Evolutionary conservation across 2,329 filamentous ascomycete species (phyloP), one percentile per base, ranked within the genome.

Genomic region (Tolypocladium endophyticum): DNA sequence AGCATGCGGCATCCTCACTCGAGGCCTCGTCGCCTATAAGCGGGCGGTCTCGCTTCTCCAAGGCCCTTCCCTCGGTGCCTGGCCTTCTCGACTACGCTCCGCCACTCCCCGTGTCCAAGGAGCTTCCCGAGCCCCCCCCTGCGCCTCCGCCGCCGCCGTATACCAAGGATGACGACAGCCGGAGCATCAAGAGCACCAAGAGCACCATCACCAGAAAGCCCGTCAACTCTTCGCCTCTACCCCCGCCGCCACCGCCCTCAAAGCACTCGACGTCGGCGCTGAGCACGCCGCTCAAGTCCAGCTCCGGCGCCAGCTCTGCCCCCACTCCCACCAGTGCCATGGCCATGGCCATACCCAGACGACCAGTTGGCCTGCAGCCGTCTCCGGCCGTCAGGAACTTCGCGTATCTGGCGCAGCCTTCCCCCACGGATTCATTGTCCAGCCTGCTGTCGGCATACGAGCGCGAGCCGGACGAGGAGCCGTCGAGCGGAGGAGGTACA

Each of bases 361-460:
- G 73, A 58, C 74, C 76, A 6, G 66, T 73, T 4, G 64, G 58
- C 36, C 38, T 61, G 60, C 59, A 57, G 30, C 59, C 52, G 58
- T 56, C 56, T 3, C 61, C 52, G 59, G 55, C 55, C n/a, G 39
- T 58, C 53, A 57, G 62, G 61, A 62, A 67, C 50, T 65, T 66
- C 57, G 63, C 68, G 38, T 63, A 65, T 57, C 58, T 66, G 63
- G 61, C 63, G 55, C 62, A 59, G 66, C 62, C 60, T 56, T 79
- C 79, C 50, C 77, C 79, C 4, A 73, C 74, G 1, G 76, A 76
- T 30, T 84, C 82, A 12, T 71, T 84, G 57, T 81, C 77, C 18
- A 84, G 81, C 67, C 71, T 85, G 14, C 65, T 85, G 41, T 83
- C 80, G 14, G 81, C 82, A 25, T 85, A 85, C 66, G 79, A 79